Conservation (phyloP, 768 basidiomycete genomes). For the Pulveroboletus ravenelii region DNA sequence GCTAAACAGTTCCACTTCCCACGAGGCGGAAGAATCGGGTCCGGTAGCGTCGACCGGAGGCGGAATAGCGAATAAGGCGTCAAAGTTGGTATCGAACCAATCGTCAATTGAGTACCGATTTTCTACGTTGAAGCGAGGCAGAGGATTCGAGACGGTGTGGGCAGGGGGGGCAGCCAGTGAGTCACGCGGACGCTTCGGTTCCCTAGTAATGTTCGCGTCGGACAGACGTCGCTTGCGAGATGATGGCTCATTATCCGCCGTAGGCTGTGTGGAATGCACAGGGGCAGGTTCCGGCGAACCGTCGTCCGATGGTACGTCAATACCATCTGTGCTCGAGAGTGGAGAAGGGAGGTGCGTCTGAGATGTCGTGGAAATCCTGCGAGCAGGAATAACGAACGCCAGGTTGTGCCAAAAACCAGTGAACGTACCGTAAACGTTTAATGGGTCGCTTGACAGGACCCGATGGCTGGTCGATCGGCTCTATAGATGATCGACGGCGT, state of each 20-base stretch:
- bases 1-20: constrained; percentile 35
- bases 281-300: not conserved
- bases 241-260: not conserved
- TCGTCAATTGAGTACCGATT: constrained; percentile 28
- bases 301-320: not conserved
- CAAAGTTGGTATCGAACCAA: constrained; percentile 33
- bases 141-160: constrained; percentile 32
- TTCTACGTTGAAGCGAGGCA: constrained; percentile 11
- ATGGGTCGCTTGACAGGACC: not conserved
- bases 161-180: constrained; percentile 15
- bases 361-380: constrained; percentile 1
- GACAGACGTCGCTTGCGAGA: constrained; percentile 37
- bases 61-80: constrained; percentile 25
- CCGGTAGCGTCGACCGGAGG: constrained; percentile 20
- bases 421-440: constrained; percentile 24
- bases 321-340: constrained; percentile 5
- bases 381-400: not conserved
- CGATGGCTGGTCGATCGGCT: not conserved
- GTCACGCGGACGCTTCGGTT: constrained; percentile 27
- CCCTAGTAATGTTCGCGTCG: constrained; percentile 19
- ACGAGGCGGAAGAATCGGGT: constrained; percentile 21
- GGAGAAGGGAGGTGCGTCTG: constrained; percentile 11
- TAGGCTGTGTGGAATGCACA: not conserved
- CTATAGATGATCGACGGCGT: constrained; percentile 10
- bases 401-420: not conserved